phyloP scores from a whole-genome alignment of 768 basidiomycete genomes.

The Mycena latifolia region DNA sequence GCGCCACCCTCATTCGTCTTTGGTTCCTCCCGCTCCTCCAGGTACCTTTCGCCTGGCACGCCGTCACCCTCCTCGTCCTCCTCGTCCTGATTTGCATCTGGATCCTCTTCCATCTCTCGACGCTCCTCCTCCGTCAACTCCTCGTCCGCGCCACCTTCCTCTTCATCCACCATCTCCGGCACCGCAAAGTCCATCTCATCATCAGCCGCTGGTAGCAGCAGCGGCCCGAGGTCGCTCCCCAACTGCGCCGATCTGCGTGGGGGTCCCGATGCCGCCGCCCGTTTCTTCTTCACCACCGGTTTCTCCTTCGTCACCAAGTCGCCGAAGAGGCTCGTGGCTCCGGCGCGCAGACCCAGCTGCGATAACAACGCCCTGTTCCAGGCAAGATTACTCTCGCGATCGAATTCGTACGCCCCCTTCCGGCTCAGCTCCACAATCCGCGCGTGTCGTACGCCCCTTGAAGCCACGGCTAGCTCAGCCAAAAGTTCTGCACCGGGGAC shows the following conservation, averaged over 20 bases:
- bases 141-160: not conserved
- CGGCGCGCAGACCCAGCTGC: not conserved
- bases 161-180: not conserved
- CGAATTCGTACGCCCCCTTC: not conserved
- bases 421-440: not conserved
- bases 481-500: not conserved
- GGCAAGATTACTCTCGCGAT: not conserved
- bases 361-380: not conserved
- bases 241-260: not conserved
- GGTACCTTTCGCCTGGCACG: too few species aligned
- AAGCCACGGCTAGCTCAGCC: not conserved
- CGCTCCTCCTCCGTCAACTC: not conserved
- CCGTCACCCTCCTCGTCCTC: too few species aligned
- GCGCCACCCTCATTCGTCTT: too few species aligned
- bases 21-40: too few species aligned
- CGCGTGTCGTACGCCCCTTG: not conserved
- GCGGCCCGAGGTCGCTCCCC: not conserved
- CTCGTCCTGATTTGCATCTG: not conserved
- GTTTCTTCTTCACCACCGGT: not conserved
- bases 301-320: not conserved
- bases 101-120: not conserved
- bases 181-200: not conserved
- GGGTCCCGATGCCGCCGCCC: too few species aligned
- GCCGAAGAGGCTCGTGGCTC: not conserved
- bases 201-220: not conserved